phyloP scores from a whole-genome alignment of 2,329 filamentous ascomycete genomes.

The Zymoseptoria pseudotritici region DNA sequence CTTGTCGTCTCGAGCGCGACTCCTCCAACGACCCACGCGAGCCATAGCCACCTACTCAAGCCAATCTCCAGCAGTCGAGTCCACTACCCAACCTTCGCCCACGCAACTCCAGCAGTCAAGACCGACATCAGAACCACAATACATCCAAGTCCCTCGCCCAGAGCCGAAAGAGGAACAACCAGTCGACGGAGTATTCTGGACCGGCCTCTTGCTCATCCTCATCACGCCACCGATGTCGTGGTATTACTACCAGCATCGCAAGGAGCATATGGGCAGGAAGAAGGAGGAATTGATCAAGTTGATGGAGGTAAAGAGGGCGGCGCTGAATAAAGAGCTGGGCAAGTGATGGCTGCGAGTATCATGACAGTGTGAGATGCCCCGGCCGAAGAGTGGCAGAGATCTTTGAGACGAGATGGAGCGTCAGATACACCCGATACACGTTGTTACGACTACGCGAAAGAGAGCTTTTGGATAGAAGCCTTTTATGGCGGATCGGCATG shows the following conservation, averaged over 20 bases:
- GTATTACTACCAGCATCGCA: constrained; percentile 27
- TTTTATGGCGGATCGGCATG: too few relatives aligned
- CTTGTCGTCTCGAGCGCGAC: neutral
- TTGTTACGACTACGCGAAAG: too few relatives aligned
- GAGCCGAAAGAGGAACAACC: neutral
- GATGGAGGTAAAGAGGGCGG: constrained; percentile 19
- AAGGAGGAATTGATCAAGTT: constrained; percentile 24
- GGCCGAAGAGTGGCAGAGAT: neutral
- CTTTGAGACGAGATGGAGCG: neutral
- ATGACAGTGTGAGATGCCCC: neutral
- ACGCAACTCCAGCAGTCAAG: neutral
- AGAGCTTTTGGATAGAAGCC: too few relatives aligned
- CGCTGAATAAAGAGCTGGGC: constrained; percentile 1
- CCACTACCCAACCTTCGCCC: neutral
- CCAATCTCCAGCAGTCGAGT: neutral
- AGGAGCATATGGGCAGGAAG: constrained; percentile 28
- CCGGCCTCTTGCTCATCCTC: constrained; percentile 18
- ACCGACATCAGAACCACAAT: neutral
- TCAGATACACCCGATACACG: neutral
- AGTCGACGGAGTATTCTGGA: constrained; percentile 13
- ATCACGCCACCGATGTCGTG: constrained; percentile 21
- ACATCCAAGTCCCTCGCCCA: neutral
- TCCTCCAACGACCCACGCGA: neutral
- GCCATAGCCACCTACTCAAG: neutral
- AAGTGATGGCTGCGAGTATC: neutral